phyloP scores from a whole-genome alignment of 2,329 filamentous ascomycete species.

The Curvularia lunata region DNA sequence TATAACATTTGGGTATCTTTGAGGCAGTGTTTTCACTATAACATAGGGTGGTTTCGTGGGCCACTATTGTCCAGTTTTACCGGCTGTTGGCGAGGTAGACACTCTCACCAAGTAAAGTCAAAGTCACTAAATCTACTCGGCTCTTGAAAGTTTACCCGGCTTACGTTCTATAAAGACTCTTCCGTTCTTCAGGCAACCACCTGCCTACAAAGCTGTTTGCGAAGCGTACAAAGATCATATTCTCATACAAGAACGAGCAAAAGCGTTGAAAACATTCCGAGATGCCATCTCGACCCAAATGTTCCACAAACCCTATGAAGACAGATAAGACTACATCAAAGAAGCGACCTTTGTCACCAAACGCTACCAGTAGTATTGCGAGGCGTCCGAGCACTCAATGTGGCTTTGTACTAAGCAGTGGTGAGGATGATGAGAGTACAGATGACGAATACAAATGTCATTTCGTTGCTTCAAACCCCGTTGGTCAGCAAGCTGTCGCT shows the following conservation, averaged over 20 bases:
- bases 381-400: constrained; percentile 15
- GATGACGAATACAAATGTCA: not conserved
- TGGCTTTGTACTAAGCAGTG: constrained; percentile 21
- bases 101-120: constrained; percentile 3
- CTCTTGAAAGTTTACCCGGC: not conserved
- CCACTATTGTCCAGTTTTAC: too few species aligned
- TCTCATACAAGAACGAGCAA: not conserved
- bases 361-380: not conserved
- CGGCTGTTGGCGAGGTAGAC: too few species aligned
- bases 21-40: too few species aligned
- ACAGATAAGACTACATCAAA: not conserved
- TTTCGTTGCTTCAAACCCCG: not conserved
- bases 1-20: too few species aligned
- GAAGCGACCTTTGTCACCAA: not conserved
- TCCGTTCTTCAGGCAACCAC: not conserved
- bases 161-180: not conserved
- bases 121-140: not conserved
- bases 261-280: not conserved
- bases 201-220: not conserved
- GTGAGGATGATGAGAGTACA: constrained; percentile 4
- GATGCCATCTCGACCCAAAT: not conserved
- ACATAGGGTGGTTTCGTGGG: too few species aligned
- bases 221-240: too few species aligned
- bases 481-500: too few species aligned
- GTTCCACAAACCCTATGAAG: too few species aligned